These are phyloP conservation scores for Arachis monticola DNA, from an alignment of 331 rosid genomes.

Conservation along the genomic window DNA sequence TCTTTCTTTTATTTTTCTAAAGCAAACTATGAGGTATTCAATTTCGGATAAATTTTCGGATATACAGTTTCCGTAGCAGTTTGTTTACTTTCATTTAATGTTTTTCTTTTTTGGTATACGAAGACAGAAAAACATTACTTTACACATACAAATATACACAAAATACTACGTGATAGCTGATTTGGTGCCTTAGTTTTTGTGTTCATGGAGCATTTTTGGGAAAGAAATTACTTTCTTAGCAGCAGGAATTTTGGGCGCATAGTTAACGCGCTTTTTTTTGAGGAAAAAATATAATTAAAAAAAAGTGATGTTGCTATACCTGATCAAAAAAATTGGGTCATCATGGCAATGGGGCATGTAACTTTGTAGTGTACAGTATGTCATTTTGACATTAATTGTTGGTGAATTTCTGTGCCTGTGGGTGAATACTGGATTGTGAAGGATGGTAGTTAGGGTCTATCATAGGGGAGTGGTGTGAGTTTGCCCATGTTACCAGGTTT, in stretches of 20 bases:
- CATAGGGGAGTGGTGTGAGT: neutral
- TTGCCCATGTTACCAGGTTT: constrained; percentile 10
- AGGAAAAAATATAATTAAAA: no score
- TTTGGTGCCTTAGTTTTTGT: no score
- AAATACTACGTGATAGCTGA: no score
- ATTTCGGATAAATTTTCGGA: neutral
- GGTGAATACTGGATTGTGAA: constrained; percentile 21
- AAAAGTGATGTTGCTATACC: neutral
- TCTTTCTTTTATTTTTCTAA: neutral
- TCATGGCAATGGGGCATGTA: neutral
- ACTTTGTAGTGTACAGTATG: neutral
- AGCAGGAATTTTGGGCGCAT: neutral
- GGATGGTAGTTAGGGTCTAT: constrained; percentile 17
- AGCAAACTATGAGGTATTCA: neutral
- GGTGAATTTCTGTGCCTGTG: neutral
- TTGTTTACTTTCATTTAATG: no score
- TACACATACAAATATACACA: no score
- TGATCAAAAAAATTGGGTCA: neutral
- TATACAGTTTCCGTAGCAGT: neutral
- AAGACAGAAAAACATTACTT: no score
- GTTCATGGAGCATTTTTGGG: no score
- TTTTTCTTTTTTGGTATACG: no score
- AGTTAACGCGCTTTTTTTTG: neutral
- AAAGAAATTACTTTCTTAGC: neutral
- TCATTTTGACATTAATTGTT: constrained; percentile 12